Evolutionary conservation across 1,284 basidiomycete genomes (phyloP), one percentile per base, ranked within the genome.

Genomic region (Malassezia dermatis): DNA sequence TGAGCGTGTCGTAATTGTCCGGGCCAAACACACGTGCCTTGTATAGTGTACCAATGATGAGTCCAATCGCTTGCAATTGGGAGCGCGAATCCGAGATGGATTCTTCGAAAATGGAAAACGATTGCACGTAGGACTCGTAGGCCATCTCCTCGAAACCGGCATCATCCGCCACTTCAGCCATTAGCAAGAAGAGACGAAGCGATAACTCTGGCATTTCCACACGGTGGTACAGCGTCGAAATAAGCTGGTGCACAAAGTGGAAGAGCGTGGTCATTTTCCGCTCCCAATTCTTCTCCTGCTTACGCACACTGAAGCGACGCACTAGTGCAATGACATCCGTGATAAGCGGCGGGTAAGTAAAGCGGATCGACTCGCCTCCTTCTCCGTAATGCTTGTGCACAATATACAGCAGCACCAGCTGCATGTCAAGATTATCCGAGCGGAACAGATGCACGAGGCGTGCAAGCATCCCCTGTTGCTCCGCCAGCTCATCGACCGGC

Each of bases 21-120:
- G 60, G 59, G 8, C 62, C 62, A 42, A 73, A 73, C 13, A 66
- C 63, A 12, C 70, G 52, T 7, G 71, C 62, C 13, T 61, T 66
- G 56, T 67, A 66, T 41, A 73, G 59, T 6, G 68, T 69, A 46
- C 66, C 58, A 44, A 71, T 69, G 53, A 73, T 65, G 23, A 72
- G 45, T 1, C 64, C 63, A 27, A 70, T 69, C 3, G 70, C 69
- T 26, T 72, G 67, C 15, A 72, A 59, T 58, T 73, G 71, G 11
- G 68, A 63, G 31, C 70, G 56, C 21, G 65, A 69, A 45, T 73
- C 71, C 12, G 63, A 64, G 43, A 73, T 67, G n/a, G 65, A 67
- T 58, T 73, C 71, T 45, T 73, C 71, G 61, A 72, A 73, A 41
- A 73, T 67, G 12, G 71, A 71, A 50, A 73, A 73, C 2, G 66